phyloP scores from a whole-genome alignment of 1,284 basidiomycete species.

The Ceratobasidium sp. region DNA sequence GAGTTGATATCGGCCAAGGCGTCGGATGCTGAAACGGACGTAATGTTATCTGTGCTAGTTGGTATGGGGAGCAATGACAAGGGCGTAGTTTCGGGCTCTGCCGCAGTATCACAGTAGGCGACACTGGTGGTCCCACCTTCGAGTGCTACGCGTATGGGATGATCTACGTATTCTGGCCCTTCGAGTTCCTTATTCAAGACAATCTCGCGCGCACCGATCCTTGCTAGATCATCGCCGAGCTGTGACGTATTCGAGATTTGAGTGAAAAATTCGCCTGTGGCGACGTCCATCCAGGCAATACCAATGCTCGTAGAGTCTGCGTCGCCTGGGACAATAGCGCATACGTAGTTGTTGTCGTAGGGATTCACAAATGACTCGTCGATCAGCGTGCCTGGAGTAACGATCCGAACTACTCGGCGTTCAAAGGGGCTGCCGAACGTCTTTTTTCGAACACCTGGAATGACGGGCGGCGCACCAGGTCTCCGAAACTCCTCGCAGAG shows the following conservation, averaged over 20 bases:
- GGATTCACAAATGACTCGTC: conserved; percentile 89
- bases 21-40: conserved; percentile 43
- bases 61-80: conserved; percentile 47
- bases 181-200: conserved; percentile 72
- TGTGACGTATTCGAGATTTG: conserved; percentile 68
- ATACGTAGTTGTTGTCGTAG: conserved; percentile 89
- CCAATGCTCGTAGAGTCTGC: conserved; percentile 59
- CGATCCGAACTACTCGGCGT: conserved; percentile 83
- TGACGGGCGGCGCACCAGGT: conserved; percentile 50
- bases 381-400: conserved; percentile 93
- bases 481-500: conserved; percentile 90
- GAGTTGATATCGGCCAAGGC: conserved; percentile 11
- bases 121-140: conserved; percentile 60
- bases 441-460: conserved; percentile 22
- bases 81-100: conserved; percentile 46
- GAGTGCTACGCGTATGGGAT: conserved; percentile 65
- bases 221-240: conserved; percentile 85
- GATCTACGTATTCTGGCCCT: conserved; percentile 52
- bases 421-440: conserved; percentile 69
- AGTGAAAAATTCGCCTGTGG: conserved; percentile 93
- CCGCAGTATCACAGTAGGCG: conserved; percentile 48
- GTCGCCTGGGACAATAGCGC: conserved; percentile 67
- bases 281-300: conserved; percentile 94
- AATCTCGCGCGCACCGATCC: conserved; percentile 86
- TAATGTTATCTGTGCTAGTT: conserved; percentile 32